Percentiles rank a stretch among this genome's conserved stretches.
phyloP scores from a whole-genome alignment of 176 grass and related monocot species.

The Alloteropsis semialata region DNA sequence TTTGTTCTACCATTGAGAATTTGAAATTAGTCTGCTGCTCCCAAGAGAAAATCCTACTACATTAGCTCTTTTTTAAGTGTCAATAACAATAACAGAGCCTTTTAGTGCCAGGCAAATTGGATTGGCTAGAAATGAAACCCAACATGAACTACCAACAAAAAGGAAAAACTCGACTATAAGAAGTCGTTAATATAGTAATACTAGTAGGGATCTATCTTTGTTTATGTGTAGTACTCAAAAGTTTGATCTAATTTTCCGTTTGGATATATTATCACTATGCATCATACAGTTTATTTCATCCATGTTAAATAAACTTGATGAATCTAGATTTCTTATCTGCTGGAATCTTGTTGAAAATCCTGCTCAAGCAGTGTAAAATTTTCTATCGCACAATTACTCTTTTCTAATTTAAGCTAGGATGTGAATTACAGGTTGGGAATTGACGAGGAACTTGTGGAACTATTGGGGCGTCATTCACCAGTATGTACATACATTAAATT shows the following conservation, averaged over 20 bases:
- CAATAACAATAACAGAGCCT: neutral
- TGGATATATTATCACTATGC: neutral
- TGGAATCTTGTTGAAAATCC: neutral
- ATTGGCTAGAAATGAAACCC: neutral
- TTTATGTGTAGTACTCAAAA: neutral
- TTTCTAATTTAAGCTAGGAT: conserved; percentile 26
- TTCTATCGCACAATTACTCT: neutral
- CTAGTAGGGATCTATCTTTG: neutral
- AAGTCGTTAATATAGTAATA: neutral
- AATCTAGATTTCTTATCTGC: neutral
- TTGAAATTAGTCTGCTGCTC: neutral
- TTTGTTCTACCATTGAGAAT: neutral
- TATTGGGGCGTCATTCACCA: conserved; percentile 74
- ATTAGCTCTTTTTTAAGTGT: neutral
- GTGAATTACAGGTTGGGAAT: conserved; percentile 70
- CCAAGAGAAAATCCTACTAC: neutral
- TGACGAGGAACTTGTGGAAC: conserved; percentile 80
- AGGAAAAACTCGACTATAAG: neutral
- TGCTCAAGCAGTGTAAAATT: neutral
- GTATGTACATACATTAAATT: conserved; percentile 37
- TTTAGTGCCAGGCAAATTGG: neutral
- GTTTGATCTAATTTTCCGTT: neutral
- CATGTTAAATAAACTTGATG: neutral
- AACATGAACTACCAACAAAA: neutral
- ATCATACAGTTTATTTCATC: neutral